Percentiles rank a stretch among this genome's conserved stretches.
Evolutionary conservation across 1,284 basidiomycete genomes (phyloP).

Genomic region (Ceratobasidium sp.): DNA sequence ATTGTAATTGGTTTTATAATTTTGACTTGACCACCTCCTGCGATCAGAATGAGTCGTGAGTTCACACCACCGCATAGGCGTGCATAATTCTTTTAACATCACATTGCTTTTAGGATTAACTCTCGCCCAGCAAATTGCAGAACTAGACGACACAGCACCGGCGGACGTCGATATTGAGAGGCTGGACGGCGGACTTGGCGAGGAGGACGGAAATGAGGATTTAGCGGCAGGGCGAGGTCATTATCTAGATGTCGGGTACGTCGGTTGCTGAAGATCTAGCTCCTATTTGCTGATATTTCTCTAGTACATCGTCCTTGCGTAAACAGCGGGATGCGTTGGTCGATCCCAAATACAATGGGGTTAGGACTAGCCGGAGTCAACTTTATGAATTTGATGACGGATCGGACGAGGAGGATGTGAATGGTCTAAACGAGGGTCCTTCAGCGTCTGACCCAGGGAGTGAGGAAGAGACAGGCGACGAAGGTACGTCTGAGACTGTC

Average conservation of each 20-base stretch:
- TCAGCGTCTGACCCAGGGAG: constrained; percentile 66
- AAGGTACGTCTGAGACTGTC: background rate
- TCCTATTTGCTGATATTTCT: constrained; percentile 38
- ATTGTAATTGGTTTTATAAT: background rate
- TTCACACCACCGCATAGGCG: background rate
- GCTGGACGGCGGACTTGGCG: constrained; percentile 48
- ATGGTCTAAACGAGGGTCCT: constrained; percentile 39
- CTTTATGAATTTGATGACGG: constrained; percentile 57
- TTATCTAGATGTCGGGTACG: constrained; percentile 85
- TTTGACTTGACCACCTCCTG: background rate
- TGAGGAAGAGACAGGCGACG: constrained; percentile 60
- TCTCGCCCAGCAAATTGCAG: constrained; percentile 83
- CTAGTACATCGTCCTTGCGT: constrained; percentile 74
- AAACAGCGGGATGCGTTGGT: constrained; percentile 68
- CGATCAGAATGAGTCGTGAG: background rate
- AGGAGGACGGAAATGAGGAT: constrained; percentile 49
- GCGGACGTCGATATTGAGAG: constrained; percentile 54
- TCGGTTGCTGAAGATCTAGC: constrained; percentile 42
- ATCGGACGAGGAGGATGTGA: constrained; percentile 47
- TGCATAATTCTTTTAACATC: background rate
- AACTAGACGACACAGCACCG: constrained; percentile 76
- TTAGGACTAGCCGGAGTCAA: constrained; percentile 69
- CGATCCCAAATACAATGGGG: constrained; percentile 81
- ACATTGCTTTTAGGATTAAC: constrained; percentile 51
- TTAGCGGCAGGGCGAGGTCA: constrained; percentile 69